Percentiles rank a stretch among this genome's conserved stretches.
Conservation (phyloP, 2,329 filamentous ascomycete species). For the Cercospora citrullina region DNA sequence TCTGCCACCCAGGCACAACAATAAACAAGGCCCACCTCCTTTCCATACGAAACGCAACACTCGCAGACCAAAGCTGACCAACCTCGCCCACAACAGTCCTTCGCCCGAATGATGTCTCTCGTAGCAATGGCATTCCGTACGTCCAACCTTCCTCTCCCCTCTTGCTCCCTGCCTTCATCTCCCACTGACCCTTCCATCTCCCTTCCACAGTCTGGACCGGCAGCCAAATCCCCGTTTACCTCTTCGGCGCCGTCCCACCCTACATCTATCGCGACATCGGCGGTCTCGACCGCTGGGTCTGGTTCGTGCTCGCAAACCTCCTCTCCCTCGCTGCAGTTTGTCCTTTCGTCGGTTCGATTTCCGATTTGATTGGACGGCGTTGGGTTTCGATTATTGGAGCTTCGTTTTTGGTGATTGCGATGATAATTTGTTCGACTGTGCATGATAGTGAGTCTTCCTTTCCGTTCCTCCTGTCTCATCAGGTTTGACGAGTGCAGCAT, state of each 20-base stretch:
- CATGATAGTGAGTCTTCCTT: conserved; percentile 52
- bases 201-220: conserved; percentile 54
- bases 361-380: conserved; percentile 62
- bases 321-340: conserved; percentile 58
- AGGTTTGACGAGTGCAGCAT: too few species aligned
- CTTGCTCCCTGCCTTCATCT: background rate
- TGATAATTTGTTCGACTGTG: conserved; percentile 60
- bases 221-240: conserved; percentile 58
- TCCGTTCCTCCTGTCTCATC: too few species aligned
- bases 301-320: conserved; percentile 56
- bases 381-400: conserved; percentile 60
- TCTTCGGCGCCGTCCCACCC: conserved; percentile 41
- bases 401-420: conserved; percentile 56
- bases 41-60: too few species aligned
- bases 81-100: background rate
- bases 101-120: conserved; percentile 1
- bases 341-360: conserved; percentile 65
- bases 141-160: background rate
- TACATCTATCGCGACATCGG: conserved; percentile 30
- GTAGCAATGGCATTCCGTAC: conserved; percentile 2
- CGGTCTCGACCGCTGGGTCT: conserved; percentile 26
- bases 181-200: background rate
- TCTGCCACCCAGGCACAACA: background rate
- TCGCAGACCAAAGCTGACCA: background rate
- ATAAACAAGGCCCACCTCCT: background rate